Evolutionary conservation across 2,329 filamentous ascomycete genomes (phyloP), one percentile per base, ranked within the genome.

Genomic region (Sclerotinia trifoliorum): DNA sequence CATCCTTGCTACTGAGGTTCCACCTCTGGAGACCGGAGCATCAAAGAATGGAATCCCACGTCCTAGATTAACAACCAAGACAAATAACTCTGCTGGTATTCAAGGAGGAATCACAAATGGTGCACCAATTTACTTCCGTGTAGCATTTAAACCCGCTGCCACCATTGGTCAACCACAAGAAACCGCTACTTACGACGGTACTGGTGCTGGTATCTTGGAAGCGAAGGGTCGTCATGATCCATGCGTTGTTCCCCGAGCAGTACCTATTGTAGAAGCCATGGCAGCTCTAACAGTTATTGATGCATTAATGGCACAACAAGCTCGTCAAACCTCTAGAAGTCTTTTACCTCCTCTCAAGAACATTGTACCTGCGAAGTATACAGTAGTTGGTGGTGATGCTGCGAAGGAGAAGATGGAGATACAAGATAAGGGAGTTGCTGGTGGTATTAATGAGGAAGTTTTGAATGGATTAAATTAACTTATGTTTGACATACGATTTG

Each of bases 61-160:
- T 69, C 87, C 90, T 24, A 85, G 83, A 71, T 85, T 97, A 65
- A 90, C 88, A 11, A 97, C 94, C 67, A 91, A 90, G 82, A 97
- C 94, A 35, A 98, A 98, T 83, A 93, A 97, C 83, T 94, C 90
- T 2, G 94, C 94, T 17, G 95, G 94, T 72, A 92, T 98, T 74
- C 94, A 98, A 82, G 95, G 94, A 55, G 94, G 94, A 65, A 98
- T 98, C 80, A 90, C 91, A 63, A 98, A 98, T 80, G 95, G 94
- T 68, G 92, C 92, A 49, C 90, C 89, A 69, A 93, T 98, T 81
- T 98, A 95, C 85, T 98, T 98, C 86, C 88, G 91, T 63, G 90
- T 97, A 6, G 94, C 88, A 21, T 98, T 98, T 87, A 98, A 98
- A 85, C 92, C 94, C 13, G 89, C 94, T 3, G 94, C 94, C 42